phyloP scores from a whole-genome alignment of 1,284 basidiomycete genomes.

The Pyrrhoderma lamaoense region DNA sequence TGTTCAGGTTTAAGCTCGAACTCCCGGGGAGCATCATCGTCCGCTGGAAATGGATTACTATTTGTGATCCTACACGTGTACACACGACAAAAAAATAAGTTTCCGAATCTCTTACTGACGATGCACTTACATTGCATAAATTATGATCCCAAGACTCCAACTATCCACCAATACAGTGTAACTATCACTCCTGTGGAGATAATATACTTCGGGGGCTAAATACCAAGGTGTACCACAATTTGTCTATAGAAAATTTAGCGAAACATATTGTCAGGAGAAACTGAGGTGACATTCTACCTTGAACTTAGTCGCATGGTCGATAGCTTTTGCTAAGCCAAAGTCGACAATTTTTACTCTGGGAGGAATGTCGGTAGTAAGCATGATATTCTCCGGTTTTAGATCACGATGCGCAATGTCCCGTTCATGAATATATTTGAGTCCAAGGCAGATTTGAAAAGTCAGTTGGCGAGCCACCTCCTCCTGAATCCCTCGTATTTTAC shows the following conservation, averaged over 20 bases:
- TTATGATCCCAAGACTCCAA: constrained; percentile 90
- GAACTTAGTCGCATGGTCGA: constrained; percentile 67
- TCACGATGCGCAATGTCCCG: constrained; percentile 82
- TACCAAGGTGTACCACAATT: constrained; percentile 85
- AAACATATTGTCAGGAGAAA: not conserved
- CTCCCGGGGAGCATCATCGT: constrained; percentile 37
- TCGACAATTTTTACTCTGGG: constrained; percentile 81
- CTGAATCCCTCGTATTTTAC: constrained; percentile 53
- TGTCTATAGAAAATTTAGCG: constrained; percentile 41
- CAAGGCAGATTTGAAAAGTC: not conserved
- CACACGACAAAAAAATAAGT: not conserved
- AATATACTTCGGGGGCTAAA: constrained; percentile 84
- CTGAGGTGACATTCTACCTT: constrained; percentile 35
- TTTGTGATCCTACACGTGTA: constrained; percentile 54
- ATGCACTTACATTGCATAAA: constrained; percentile 80
- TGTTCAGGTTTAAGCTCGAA: constrained; percentile 46
- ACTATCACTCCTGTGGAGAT: constrained; percentile 54
- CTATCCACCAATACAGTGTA: constrained; percentile 85
- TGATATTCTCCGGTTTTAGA: constrained; percentile 86
- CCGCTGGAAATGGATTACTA: constrained; percentile 63
- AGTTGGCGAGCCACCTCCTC: constrained; percentile 26
- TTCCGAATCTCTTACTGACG: constrained; percentile 39
- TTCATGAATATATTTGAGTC: constrained; percentile 53
- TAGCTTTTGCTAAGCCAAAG: constrained; percentile 88
- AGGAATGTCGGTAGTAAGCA: constrained; percentile 58